phyloP scores from a whole-genome alignment of 345 rosid genomes.

The Nephelium lappaceum region DNA sequence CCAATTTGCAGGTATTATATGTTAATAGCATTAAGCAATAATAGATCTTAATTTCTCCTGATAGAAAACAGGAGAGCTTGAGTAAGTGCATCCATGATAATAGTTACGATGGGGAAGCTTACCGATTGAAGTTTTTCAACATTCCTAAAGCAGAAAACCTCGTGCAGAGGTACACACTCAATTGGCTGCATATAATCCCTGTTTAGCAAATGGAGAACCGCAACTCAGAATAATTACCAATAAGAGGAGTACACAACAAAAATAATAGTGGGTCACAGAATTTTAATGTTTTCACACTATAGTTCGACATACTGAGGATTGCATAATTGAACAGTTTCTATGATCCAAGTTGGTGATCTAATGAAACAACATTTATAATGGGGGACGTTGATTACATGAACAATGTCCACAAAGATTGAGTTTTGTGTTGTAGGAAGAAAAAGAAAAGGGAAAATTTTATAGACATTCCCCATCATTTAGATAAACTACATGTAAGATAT shows the following conservation, averaged over 20 bases:
- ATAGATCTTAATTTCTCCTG: background rate
- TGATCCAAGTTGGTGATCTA: background rate
- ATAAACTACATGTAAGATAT: too few species aligned
- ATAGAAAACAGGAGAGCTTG: background rate
- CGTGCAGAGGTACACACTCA: slow-evolving; percentile 72
- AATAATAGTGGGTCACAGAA: background rate
- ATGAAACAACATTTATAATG: background rate
- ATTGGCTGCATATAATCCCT: slow-evolving; percentile 79
- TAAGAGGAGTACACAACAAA: background rate
- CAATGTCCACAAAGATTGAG: background rate
- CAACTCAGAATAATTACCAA: slow-evolving; percentile 2
- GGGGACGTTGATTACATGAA: background rate
- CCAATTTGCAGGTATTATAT: background rate
- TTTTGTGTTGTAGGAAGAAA: background rate
- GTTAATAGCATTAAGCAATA: background rate
- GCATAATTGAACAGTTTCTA: background rate
- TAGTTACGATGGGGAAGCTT: slow-evolving; percentile 33
- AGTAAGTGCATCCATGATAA: slow-evolving; percentile 9
- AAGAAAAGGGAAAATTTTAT: background rate
- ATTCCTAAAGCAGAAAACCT: slow-evolving; percentile 76
- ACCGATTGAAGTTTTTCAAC: slow-evolving; percentile 74
- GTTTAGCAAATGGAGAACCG: slow-evolving; percentile 30
- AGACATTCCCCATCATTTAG: background rate
- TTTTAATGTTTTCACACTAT: background rate
- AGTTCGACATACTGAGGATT: background rate